phyloP scores from a whole-genome alignment of 129 eudicot genomes.

The Flaveria linearis region DNA sequence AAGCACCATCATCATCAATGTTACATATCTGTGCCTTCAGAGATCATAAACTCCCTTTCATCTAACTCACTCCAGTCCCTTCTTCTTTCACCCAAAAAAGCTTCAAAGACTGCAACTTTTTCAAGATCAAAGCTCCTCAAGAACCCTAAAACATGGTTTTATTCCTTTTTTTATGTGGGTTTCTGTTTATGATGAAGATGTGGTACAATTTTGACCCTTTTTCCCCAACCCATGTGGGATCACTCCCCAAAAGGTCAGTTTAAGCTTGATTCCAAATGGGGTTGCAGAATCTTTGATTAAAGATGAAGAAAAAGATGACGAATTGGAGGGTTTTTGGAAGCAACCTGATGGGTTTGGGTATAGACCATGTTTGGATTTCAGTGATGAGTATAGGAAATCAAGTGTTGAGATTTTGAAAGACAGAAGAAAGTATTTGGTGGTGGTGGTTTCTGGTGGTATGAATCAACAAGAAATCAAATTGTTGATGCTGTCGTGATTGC shows the following conservation, averaged over 20 bases:
- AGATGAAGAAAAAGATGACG: constrained; percentile 30
- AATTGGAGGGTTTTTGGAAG: constrained; percentile 64
- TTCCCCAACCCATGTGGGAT: constrained; percentile 57
- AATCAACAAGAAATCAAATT: constrained; percentile 97
- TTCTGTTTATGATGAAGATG: constrained; percentile 55
- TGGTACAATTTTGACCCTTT: constrained; percentile 63
- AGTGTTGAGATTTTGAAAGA: constrained; percentile 53
- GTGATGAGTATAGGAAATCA: constrained; percentile 48
- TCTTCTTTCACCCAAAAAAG: constrained; percentile 64
- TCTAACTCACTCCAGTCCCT: constrained; percentile 72
- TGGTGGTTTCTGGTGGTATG: constrained; percentile 95
- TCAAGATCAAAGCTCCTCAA: constrained; percentile 45
- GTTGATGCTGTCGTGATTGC: constrained; percentile 99
- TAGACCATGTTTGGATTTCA: constrained; percentile 83
- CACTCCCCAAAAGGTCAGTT: constrained; percentile 32
- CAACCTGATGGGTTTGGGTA: constrained; percentile 85
- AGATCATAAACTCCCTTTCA: constrained; percentile 70
- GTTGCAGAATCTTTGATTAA: constrained; percentile 24
- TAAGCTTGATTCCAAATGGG: constrained; percentile 43
- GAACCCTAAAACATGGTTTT: constrained; percentile 60
- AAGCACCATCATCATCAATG: constrained; percentile 48
- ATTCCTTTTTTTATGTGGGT: constrained; percentile 42
- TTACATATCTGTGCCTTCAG: constrained; percentile 82
- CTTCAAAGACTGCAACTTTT: constrained; percentile 35
- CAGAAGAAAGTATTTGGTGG: constrained; percentile 75